These are phyloP conservation scores for Termitomyces sp. DNA, from an alignment of 768 basidiomycete species.

Conservation along the genomic window DNA sequence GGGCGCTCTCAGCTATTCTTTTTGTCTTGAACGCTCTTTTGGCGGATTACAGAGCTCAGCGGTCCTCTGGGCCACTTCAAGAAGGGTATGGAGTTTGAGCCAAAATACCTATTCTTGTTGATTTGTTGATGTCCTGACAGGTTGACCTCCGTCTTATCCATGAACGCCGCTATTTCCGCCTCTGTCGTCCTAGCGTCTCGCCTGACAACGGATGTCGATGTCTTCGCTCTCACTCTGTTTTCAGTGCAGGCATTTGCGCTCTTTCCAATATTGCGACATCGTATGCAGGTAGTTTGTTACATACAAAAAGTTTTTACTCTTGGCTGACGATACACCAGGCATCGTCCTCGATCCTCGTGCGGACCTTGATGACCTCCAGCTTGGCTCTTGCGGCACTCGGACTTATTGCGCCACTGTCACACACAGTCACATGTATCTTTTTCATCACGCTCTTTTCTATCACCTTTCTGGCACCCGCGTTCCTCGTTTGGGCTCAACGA, in stretches of 20 bases:
- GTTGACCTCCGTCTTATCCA: slow-evolving; percentile 77
- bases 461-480: slow-evolving; percentile 66
- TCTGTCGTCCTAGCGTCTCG: slow-evolving; percentile 93
- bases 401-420: slow-evolving; percentile 50
- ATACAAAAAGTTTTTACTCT: background rate
- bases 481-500: slow-evolving; percentile 79
- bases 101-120: slow-evolving; percentile 15
- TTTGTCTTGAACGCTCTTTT: slow-evolving; percentile 79
- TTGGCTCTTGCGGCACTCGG: slow-evolving; percentile 45
- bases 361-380: slow-evolving; percentile 45
- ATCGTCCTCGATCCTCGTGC: slow-evolving; percentile 38
- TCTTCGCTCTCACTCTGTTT: slow-evolving; percentile 85
- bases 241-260: slow-evolving; percentile 81
- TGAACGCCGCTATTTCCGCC: slow-evolving; percentile 89
- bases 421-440: slow-evolving; percentile 48
- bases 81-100: slow-evolving; percentile 44
- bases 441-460: slow-evolving; percentile 44
- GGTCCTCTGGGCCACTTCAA: slow-evolving; percentile 36
- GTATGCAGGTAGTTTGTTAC: slow-evolving; percentile 50
- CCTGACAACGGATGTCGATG: slow-evolving; percentile 73
- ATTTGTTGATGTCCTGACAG: slow-evolving; percentile 28
- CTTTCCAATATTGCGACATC: slow-evolving; percentile 73
- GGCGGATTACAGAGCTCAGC: slow-evolving; percentile 68
- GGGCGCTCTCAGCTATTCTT: slow-evolving; percentile 85
- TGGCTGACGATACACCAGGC: slow-evolving; percentile 28